These are phyloP conservation scores for Ophiognomonia clavigignenti-juglandacearum DNA, from an alignment of 2,329 filamentous ascomycete genomes.

Conservation along the genomic window DNA sequence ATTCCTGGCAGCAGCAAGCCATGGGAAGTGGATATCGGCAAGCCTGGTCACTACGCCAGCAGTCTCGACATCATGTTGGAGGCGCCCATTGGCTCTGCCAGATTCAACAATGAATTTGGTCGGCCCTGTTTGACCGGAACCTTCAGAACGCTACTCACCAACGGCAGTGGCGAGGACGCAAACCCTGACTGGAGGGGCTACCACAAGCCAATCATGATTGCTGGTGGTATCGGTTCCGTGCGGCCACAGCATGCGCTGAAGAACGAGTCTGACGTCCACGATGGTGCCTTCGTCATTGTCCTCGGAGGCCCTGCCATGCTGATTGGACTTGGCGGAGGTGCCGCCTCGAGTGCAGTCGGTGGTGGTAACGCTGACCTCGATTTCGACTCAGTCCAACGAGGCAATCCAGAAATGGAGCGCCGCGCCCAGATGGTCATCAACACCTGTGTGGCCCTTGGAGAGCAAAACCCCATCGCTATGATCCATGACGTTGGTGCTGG, in stretches of 20 bases:
- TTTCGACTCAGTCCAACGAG: constrained; percentile 94
- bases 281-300: constrained; percentile 88
- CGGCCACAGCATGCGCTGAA: constrained; percentile 89
- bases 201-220: constrained; percentile 98
- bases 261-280: constrained; percentile 68
- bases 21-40: constrained; percentile 90
- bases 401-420: constrained; percentile 93
- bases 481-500: constrained; percentile 98
- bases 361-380: constrained; percentile 86
- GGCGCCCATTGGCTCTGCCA: constrained; percentile 88
- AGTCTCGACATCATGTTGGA: constrained; percentile 97
- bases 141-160: constrained; percentile 82
- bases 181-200: constrained; percentile 75
- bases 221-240: constrained; percentile 89
- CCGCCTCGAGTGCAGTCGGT: constrained; percentile 85
- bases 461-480: constrained; percentile 85
- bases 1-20: constrained; percentile 79
- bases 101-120: constrained; percentile 98
- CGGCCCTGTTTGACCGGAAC: constrained; percentile 83
- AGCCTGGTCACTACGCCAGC: constrained; percentile 86
- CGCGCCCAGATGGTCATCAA: constrained; percentile 98
- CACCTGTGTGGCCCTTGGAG: constrained; percentile 78
- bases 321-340: constrained; percentile 91
- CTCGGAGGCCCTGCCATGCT: constrained; percentile 96
- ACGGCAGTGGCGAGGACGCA: constrained; percentile 50